Conservation (phyloP, 2,329 filamentous ascomycete genomes). For the Pseudogymnoascus destructans region DNA sequence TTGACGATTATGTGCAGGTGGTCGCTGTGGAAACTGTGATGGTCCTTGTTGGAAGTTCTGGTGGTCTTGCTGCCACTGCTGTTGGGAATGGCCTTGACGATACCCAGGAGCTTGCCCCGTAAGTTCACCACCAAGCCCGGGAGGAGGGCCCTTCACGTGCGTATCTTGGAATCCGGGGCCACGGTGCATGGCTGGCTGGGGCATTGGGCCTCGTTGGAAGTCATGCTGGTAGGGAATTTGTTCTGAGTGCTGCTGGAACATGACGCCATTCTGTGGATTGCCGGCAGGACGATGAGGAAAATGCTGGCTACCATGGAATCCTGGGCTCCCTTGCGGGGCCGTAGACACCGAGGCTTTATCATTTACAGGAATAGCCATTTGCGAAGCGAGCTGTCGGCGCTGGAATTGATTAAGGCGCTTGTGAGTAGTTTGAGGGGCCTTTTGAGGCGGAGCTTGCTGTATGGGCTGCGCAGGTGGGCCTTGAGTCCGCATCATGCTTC, state of each 20-base stretch:
- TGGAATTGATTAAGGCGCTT: constrained; percentile 21
- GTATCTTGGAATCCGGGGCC: not conserved
- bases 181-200: constrained; percentile 15
- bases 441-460: not conserved
- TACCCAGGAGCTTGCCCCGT: not conserved
- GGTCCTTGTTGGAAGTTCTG: not conserved
- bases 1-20: constrained; percentile 21
- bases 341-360: constrained; percentile 11
- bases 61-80: not conserved
- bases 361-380: constrained; percentile 11
- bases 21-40: not conserved
- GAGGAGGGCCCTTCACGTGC: not conserved
- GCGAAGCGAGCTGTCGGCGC: constrained; percentile 10
- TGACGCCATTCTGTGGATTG: constrained; percentile 7
- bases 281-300: not conserved
- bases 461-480: not conserved
- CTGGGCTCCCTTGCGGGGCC: constrained; percentile 6
- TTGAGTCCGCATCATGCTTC: not conserved
- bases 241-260: constrained; percentile 13
- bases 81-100: not conserved
- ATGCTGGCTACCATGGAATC: constrained; percentile 10
- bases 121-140: not conserved
- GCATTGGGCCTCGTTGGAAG: constrained; percentile 20
- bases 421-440: not conserved
- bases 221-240: constrained; percentile 15